These are phyloP conservation scores for Fusarium sp. DNA, from an alignment of 2,329 filamentous ascomycete genomes.

Conservation along the genomic window DNA sequence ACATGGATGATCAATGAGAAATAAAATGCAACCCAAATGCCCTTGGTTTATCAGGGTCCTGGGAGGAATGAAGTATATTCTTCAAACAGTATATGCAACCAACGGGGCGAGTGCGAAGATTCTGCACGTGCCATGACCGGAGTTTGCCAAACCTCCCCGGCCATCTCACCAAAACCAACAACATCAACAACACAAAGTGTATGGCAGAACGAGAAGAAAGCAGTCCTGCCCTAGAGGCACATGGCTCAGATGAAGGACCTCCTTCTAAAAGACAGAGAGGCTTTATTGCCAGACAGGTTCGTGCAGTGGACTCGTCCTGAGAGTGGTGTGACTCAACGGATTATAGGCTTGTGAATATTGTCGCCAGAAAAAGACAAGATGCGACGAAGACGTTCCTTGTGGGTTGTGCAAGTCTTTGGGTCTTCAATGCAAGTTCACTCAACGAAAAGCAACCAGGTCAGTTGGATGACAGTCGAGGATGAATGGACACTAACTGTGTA, in stretches of 20 bases:
- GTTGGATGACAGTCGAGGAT: accelerated
- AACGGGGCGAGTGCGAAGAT: not conserved
- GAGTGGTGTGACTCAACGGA: not conserved
- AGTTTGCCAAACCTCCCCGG: conserved; percentile 36
- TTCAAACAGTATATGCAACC: not conserved
- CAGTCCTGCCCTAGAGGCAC: conserved; percentile 12
- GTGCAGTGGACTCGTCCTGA: not conserved
- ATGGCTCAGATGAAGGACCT: conserved; percentile 28
- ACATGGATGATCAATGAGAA: no score
- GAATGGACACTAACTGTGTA: not conserved
- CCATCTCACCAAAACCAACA: not conserved
- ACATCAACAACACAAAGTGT: not conserved
- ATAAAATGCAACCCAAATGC: no score
- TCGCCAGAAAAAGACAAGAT: conserved; percentile 39
- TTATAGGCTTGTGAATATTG: conserved; percentile 40
- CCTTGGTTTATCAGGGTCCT: no score
- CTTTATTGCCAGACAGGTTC: conserved; percentile 39
- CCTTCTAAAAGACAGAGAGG: conserved; percentile 31
- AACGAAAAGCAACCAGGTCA: conserved; percentile 34
- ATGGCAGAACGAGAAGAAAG: conserved; percentile 36
- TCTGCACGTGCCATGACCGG: conserved; percentile 16
- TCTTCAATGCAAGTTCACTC: conserved; percentile 25
- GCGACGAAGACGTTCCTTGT: conserved; percentile 40
- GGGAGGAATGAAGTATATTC: not conserved
- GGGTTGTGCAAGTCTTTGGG: conserved; percentile 32